A percentile compares a stretch with the other conserved stretches of the same genome.
Evolutionary conservation across 148 eudicot genomes (phyloP).

Genomic region (Cornus florida): DNA sequence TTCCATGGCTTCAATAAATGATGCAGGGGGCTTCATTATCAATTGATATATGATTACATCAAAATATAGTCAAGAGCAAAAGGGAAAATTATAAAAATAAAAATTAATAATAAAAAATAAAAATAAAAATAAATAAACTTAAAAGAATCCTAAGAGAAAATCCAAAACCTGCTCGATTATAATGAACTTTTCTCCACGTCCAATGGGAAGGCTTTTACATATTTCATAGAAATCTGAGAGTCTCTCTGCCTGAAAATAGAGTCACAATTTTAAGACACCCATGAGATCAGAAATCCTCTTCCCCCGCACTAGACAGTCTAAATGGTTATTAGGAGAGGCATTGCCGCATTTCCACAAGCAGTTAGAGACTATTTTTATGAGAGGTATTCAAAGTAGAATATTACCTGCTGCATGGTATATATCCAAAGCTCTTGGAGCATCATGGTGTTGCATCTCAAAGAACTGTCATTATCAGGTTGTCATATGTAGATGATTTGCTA

Average conservation of each 20-base stretch:
- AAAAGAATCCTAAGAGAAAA: slow-evolving; percentile 8
- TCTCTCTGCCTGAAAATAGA: slow-evolving; percentile 78
- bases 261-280: neutral
- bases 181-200: slow-evolving; percentile 78
- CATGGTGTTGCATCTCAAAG: slow-evolving; percentile 87
- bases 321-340: neutral
- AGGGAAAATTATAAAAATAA: neutral
- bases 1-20: slow-evolving; percentile 98
- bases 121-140: too few relatives aligned
- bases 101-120: slow-evolving; percentile 1
- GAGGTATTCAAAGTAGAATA: neutral
- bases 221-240: slow-evolving; percentile 92
- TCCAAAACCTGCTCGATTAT: slow-evolving; percentile 86
- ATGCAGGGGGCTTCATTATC: slow-evolving; percentile 77
- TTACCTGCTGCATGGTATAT: slow-evolving; percentile 87
- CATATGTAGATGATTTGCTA: slow-evolving; percentile 3
- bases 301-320: neutral
- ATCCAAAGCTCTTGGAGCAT: slow-evolving; percentile 82
- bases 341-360: neutral
- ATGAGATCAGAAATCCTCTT: neutral
- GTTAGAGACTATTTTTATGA: too few relatives aligned
- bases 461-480: slow-evolving; percentile 46
- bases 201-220: slow-evolving; percentile 77
- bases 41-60: slow-evolving; percentile 10
- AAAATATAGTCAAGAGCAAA: slow-evolving; percentile 1